A percentile compares a stretch with the other conserved stretches of the same genome.
Conservation (phyloP, 192 early-diverging fungal genomes). For the Podochytrium sp. region DNA sequence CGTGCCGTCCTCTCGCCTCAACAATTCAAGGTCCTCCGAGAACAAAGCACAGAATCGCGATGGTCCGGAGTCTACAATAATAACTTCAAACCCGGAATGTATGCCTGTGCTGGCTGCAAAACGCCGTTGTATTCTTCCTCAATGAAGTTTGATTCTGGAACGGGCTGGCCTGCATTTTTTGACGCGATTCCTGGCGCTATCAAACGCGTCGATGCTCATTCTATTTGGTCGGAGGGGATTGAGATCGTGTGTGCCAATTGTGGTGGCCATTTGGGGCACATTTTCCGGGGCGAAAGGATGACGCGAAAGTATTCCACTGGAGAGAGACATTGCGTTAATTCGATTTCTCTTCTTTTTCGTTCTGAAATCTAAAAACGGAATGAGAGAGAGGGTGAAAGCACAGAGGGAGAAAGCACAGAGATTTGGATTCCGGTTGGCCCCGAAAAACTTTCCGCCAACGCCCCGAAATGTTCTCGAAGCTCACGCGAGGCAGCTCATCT, state of each 20-base stretch:
- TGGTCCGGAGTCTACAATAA: slow-evolving; percentile 88
- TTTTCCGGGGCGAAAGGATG: slow-evolving; percentile 93
- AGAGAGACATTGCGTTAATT: slow-evolving; percentile 96
- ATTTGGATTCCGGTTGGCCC: too few relatives aligned
- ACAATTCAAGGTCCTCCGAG: slow-evolving; percentile 86
- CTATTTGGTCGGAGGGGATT: slow-evolving; percentile 68
- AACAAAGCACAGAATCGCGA: slow-evolving; percentile 86
- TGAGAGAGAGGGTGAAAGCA: too few relatives aligned
- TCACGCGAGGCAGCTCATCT: too few relatives aligned
- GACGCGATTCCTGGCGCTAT: slow-evolving; percentile 70
- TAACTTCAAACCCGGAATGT: slow-evolving; percentile 66
- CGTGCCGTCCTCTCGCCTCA: slow-evolving; percentile 75
- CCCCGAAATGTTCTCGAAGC: too few relatives aligned
- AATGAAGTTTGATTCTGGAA: slow-evolving; percentile 89
- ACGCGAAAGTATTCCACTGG: slow-evolving; percentile 69
- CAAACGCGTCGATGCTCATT: slow-evolving; percentile 66
- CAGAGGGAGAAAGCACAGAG: too few relatives aligned
- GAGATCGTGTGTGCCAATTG: slow-evolving; percentile 91
- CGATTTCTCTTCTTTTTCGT: slow-evolving; percentile 83
- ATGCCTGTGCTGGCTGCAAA: slow-evolving; percentile 84
- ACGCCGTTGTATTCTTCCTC: slow-evolving; percentile 83
- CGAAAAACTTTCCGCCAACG: too few relatives aligned
- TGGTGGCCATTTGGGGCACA: slow-evolving; percentile 87
- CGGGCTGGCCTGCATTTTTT: slow-evolving; percentile 96
- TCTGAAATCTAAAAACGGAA: too few relatives aligned